Conservation (phyloP, 306 rosid species). For the Fagus sylvatica region DNA sequence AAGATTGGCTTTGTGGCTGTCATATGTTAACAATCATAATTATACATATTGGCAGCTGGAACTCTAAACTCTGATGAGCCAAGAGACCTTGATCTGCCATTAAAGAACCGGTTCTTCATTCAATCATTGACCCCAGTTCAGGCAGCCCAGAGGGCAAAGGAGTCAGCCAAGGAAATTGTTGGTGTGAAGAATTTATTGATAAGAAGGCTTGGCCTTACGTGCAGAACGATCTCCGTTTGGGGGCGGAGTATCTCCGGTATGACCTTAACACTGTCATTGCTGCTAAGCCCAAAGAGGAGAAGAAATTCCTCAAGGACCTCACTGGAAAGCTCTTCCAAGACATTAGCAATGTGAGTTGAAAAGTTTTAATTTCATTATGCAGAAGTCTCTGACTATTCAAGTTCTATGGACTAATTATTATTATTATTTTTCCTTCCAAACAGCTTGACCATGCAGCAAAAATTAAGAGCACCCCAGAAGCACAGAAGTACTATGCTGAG, state of each 20-base stretch:
- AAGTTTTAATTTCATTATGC: background rate
- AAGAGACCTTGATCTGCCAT: conserved; percentile 74
- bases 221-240: conserved; percentile 82
- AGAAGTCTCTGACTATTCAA: background rate
- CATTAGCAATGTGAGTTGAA: conserved; percentile 65
- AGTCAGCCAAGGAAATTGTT: conserved; percentile 84
- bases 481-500: conserved; percentile 88
- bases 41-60: conserved; percentile 65
- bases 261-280: conserved; percentile 83
- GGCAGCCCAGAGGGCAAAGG: conserved; percentile 85
- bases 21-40: too few species aligned
- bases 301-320: conserved; percentile 72
- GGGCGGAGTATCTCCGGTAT: conserved; percentile 69
- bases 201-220: conserved; percentile 98
- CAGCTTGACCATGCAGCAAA: conserved; percentile 98
- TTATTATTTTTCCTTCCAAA: background rate
- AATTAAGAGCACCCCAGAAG: conserved; percentile 77
- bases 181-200: conserved; percentile 68
- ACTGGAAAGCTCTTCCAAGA: conserved; percentile 81
- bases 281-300: conserved; percentile 75
- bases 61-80: conserved; percentile 83
- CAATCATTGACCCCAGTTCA: conserved; percentile 64
- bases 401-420: background rate
- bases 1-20: too few species aligned
- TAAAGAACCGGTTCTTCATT: conserved; percentile 84